These are phyloP conservation scores for Cyberlindnera mrakii DNA, from an alignment of 805 yeast genomes.

Conservation along the genomic window DNA sequence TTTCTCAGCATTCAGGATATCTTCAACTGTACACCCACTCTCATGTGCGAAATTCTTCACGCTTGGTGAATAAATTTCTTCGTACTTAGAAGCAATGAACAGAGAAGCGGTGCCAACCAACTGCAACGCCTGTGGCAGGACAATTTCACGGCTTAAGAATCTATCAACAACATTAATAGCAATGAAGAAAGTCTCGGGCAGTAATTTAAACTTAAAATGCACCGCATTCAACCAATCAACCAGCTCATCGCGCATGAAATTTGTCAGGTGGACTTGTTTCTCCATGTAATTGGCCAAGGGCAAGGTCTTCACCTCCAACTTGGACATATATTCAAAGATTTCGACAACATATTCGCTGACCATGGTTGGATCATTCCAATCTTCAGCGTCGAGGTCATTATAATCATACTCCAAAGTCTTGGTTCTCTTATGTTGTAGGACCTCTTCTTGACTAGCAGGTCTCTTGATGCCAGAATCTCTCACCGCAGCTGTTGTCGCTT, in stretches of 20 bases:
- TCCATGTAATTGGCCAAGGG: conserved; percentile 41
- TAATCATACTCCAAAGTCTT: conserved; percentile 34
- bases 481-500: conserved; percentile 10
- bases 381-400: conserved; percentile 81
- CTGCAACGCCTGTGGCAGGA: conserved; percentile 77
- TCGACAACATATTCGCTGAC: conserved; percentile 89
- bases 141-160: conserved; percentile 70
- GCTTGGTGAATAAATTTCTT: conserved; percentile 87
- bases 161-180: conserved; percentile 87
- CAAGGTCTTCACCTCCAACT: conserved; percentile 63
- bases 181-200: conserved; percentile 82
- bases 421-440: conserved; percentile 15
- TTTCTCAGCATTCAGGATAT: conserved; percentile 80
- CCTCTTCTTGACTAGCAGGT: conserved; percentile 19
- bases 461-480: conserved; percentile 38
- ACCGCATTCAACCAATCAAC: conserved; percentile 95
- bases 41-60: conserved; percentile 81
- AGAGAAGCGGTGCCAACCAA: conserved; percentile 80
- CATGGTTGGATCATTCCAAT: conserved; percentile 79
- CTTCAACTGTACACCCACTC: conserved; percentile 76
- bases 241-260: conserved; percentile 67
- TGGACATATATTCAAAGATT: conserved; percentile 74
- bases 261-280: conserved; percentile 37
- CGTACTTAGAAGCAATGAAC: conserved; percentile 88
- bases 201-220: conserved; percentile 73